Conservation (phyloP, 148 eudicot genomes). For the Amaranthus cruentus region DNA sequence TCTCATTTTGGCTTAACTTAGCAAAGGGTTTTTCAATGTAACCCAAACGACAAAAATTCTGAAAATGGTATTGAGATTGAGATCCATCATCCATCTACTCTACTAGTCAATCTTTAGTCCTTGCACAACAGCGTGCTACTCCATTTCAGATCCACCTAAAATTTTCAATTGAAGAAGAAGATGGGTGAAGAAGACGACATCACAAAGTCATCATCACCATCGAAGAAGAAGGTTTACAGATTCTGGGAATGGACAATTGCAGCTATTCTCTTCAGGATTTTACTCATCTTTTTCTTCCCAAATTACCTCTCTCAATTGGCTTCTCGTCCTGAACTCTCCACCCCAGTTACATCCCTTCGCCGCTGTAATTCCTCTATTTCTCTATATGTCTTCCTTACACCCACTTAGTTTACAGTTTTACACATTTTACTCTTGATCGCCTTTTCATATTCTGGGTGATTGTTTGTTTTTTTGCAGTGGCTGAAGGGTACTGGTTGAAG, state of each 20-base stretch:
- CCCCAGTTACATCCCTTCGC: constrained; percentile 90
- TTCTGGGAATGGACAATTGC: constrained; percentile 74
- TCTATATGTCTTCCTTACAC: not conserved
- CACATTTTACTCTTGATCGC: not conserved
- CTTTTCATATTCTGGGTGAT: not conserved
- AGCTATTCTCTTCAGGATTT: constrained; percentile 50
- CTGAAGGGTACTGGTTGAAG: constrained; percentile 96
- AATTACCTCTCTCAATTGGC: constrained; percentile 40
- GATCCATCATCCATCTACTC: too few species aligned
- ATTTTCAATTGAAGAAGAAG: not conserved
- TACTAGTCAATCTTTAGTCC: too few species aligned
- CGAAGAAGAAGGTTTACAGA: constrained; percentile 21
- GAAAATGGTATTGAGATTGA: too few species aligned
- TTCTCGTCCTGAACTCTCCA: constrained; percentile 91
- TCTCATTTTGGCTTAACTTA: too few species aligned
- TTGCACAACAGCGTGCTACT: not conserved
- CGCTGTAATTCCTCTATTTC: constrained; percentile 50
- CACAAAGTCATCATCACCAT: constrained; percentile 7
- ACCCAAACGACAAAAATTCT: too few species aligned
- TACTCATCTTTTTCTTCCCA: constrained; percentile 57
- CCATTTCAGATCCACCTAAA: not conserved
- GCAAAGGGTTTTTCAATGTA: too few species aligned
- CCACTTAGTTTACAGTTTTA: not conserved
- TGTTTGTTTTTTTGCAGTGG: constrained; percentile 41
- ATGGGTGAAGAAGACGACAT: not conserved